Conservation (phyloP, 768 basidiomycete species). For the Boletus vinaceobasis region DNA sequence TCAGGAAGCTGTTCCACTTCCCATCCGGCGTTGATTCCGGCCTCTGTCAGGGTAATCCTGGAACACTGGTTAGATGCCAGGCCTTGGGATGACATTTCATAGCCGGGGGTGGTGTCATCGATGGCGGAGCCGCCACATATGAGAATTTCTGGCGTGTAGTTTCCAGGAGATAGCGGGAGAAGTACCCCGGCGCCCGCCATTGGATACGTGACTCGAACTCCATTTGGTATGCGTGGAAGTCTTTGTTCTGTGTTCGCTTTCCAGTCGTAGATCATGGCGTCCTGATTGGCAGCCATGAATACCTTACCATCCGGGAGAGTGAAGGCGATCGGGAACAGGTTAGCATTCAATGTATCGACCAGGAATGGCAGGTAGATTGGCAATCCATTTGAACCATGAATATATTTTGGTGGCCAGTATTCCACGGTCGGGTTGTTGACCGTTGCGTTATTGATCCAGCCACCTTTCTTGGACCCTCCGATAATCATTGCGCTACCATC, state of each 20-base stretch:
- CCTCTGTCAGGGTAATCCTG: conserved; percentile 60
- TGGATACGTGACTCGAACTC: conserved; percentile 78
- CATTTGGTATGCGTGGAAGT: conserved; percentile 70
- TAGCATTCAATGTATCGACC: conserved; percentile 71
- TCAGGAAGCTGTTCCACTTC: conserved; percentile 71
- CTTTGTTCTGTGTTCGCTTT: conserved; percentile 53
- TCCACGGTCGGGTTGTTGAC: conserved; percentile 80
- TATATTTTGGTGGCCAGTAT: conserved; percentile 77
- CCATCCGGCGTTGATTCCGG: conserved; percentile 69
- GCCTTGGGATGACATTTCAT: conserved; percentile 67
- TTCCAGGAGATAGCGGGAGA: conserved; percentile 62
- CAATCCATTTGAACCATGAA: conserved; percentile 63
- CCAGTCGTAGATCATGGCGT: conserved; percentile 83
- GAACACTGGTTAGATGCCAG: conserved; percentile 72
- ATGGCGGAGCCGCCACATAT: conserved; percentile 75
- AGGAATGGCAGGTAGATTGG: conserved; percentile 65
- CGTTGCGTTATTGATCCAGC: conserved; percentile 82
- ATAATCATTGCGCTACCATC: conserved; percentile 85
- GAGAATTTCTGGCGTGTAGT: conserved; percentile 67
- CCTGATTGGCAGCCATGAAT: conserved; percentile 75
- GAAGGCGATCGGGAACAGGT: conserved; percentile 78
- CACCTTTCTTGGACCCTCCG: conserved; percentile 77
- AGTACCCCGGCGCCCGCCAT: conserved; percentile 76
- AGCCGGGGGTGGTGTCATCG: conserved; percentile 56
- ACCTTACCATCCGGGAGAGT: conserved; percentile 64